Evolutionary conservation across 2,329 filamentous ascomycete genomes (phyloP).

Genomic region (Aspergillus pseudoviridinutans): DNA sequence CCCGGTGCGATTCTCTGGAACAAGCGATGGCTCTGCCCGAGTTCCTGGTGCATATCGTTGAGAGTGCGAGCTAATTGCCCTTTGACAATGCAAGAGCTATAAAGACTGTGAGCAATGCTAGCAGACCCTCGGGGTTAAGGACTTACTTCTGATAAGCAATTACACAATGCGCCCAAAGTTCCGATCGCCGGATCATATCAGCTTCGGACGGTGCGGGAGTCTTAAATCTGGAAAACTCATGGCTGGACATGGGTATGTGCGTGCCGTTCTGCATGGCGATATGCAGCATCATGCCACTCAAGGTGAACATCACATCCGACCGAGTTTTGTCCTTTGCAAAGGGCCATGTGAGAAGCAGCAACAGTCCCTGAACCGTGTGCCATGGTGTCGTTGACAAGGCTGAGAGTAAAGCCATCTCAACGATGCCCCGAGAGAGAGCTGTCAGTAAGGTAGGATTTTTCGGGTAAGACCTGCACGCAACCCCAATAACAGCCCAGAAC

Average conservation of each 20-base stretch:
- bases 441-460: slow-evolving; percentile 37
- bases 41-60: slow-evolving; percentile 34
- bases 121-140: not conserved
- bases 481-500: slow-evolving; percentile 67
- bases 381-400: slow-evolving; percentile 27
- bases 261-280: slow-evolving; percentile 42
- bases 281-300: slow-evolving; percentile 38
- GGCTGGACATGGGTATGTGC: slow-evolving; percentile 41
- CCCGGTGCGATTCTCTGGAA: slow-evolving; percentile 32
- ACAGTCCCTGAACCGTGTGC: slow-evolving; percentile 34
- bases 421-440: slow-evolving; percentile 31
- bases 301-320: slow-evolving; percentile 33
- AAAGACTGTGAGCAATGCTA: not conserved
- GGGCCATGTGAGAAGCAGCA: slow-evolving; percentile 40
- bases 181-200: slow-evolving; percentile 35
- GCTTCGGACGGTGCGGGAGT: slow-evolving; percentile 27
- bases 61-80: slow-evolving; percentile 35
- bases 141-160: slow-evolving; percentile 38
- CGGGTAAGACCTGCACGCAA: slow-evolving; percentile 34
- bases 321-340: slow-evolving; percentile 33
- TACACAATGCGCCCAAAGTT: slow-evolving; percentile 40
- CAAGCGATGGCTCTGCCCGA: slow-evolving; percentile 29
- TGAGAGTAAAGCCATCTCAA: slow-evolving; percentile 36
- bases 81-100: slow-evolving; percentile 36
- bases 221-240: slow-evolving; percentile 38